Conservation (phyloP, 2,329 filamentous ascomycete species). For the Boeremia exigua region DNA sequence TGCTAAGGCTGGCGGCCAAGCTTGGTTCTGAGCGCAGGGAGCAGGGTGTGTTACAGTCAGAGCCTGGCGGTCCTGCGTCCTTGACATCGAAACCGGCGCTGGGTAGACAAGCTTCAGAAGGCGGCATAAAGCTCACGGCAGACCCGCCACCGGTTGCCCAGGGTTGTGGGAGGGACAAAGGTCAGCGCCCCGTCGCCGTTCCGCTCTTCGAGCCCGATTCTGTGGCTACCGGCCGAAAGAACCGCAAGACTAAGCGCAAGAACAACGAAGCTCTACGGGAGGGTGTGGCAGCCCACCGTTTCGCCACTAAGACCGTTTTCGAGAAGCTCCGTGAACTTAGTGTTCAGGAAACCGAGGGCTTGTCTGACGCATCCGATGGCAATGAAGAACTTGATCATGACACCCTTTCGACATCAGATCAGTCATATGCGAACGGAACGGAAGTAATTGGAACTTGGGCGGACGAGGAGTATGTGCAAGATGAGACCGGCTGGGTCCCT, state of each 20-base stretch:
- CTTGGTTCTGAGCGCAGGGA: slow-evolving; percentile 49
- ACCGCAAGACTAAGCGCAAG: slow-evolving; percentile 19
- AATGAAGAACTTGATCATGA: slow-evolving; percentile 13
- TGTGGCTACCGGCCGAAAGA: slow-evolving; percentile 10
- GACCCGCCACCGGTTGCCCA: slow-evolving; percentile 10
- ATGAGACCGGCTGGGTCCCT: slow-evolving; percentile 29
- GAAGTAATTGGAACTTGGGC: slow-evolving; percentile 24
- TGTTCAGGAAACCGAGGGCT: background rate
- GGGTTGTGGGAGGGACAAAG: slow-evolving; percentile 26
- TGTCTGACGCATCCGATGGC: slow-evolving; percentile 9
- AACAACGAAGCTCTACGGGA: slow-evolving; percentile 3
- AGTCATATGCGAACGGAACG: background rate
- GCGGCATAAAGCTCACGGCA: slow-evolving; percentile 7
- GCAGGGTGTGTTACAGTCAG: background rate
- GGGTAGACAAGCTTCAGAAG: slow-evolving; percentile 5
- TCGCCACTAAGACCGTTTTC: slow-evolving; percentile 38
- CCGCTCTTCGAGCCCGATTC: slow-evolving; percentile 10
- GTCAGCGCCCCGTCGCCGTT: slow-evolving; percentile 18
- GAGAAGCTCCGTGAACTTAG: slow-evolving; percentile 18
- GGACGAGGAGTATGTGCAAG: slow-evolving; percentile 24
- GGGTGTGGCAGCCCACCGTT: slow-evolving; percentile 15
- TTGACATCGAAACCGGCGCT: background rate
- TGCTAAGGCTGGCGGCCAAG: slow-evolving; percentile 62
- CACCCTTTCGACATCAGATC: background rate
- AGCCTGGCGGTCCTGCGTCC: background rate